phyloP scores from a whole-genome alignment of 1,284 basidiomycete species.

The Xerocomus amazonicus region DNA sequence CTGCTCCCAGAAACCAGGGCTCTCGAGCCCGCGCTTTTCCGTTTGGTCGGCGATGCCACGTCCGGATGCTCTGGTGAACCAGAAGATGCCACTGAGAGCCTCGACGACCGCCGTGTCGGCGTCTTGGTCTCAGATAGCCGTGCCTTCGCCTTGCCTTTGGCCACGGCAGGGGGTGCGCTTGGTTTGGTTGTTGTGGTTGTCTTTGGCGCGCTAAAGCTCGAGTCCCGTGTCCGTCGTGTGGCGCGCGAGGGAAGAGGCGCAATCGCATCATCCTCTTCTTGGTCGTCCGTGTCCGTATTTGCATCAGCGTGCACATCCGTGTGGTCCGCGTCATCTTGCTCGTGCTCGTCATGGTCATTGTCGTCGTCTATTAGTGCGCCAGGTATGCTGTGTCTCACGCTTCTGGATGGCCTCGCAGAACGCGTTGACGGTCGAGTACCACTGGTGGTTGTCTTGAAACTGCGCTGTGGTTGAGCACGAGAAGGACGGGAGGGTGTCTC shows the following conservation, averaged over 20 bases:
- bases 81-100: conserved; percentile 29
- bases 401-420: conserved; percentile 13
- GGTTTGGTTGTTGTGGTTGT: not conserved
- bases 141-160: conserved; percentile 18
- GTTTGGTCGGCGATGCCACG: conserved; percentile 23
- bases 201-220: conserved; percentile 17
- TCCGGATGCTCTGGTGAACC: conserved; percentile 25
- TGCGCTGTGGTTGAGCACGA: conserved; percentile 13
- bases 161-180: not conserved
- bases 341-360: conserved; percentile 22
- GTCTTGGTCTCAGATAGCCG: conserved; percentile 20
- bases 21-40: conserved; percentile 18
- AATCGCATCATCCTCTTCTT: conserved; percentile 47
- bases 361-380: conserved; percentile 55
- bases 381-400: conserved; percentile 43
- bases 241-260: conserved; percentile 44
- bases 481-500: conserved; percentile 13
- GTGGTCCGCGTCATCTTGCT: conserved; percentile 11
- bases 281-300: conserved; percentile 19
- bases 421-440: conserved; percentile 1
- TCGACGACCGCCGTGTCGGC: conserved; percentile 31
- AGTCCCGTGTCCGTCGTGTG: conserved; percentile 26
- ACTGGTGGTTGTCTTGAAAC: not conserved
- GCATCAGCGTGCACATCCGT: conserved; percentile 28
- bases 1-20: conserved; percentile 5